Base-by-base conservation (phyloP, 169 alveolate species). In the Babesia sp. region DNA sequence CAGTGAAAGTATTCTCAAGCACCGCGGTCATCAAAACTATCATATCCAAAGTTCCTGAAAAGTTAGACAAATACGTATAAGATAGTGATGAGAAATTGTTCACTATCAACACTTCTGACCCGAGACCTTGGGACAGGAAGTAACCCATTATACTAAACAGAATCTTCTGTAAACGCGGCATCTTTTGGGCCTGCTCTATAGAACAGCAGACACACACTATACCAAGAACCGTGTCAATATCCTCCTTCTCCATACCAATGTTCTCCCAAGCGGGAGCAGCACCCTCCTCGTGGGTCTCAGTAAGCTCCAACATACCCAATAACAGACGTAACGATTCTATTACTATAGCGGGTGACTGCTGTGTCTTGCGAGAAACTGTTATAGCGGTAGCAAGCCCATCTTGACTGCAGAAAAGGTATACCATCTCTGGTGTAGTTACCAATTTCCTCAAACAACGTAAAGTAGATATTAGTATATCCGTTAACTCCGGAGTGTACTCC, bases 331-430 rank as follows among this genome's bases (percentile, higher is more conserved):
- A 81, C n/a, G 93, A 93, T 73, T 94, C 97, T 51, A 94, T 85
- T 76, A 94, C 78, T 16, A 94, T 92, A 57, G 90, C 84, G 39
- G 95, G 90, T 55, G 91, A 93, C 36, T 91, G 90, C 24, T 90
- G 90, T 2, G 95, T 90, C 64, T 91, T 90, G 71, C 90, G 73
- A 48, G 90, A 76, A 34, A 90, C 80, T 56, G 90, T 80, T 22
- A 92, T 90, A 44, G 87, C 63, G 31, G 95, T 76, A 26, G 93
- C 90, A 3, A 93, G 89, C 28, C 97, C 97, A 26, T 95, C 97
- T 60, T 90, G 88, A 37, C 93, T 89, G 83, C 96, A 91, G 70
- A 92, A 93, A 61, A 90, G 94, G 57, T 91, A 87, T 7, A 95
- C 97, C 75, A 92, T 91, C 54, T 91, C 95, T 48, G 91, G 93